phyloP scores from a whole-genome alignment of 2,329 filamentous ascomycete species.

The Pestalotiopsis sp. region DNA sequence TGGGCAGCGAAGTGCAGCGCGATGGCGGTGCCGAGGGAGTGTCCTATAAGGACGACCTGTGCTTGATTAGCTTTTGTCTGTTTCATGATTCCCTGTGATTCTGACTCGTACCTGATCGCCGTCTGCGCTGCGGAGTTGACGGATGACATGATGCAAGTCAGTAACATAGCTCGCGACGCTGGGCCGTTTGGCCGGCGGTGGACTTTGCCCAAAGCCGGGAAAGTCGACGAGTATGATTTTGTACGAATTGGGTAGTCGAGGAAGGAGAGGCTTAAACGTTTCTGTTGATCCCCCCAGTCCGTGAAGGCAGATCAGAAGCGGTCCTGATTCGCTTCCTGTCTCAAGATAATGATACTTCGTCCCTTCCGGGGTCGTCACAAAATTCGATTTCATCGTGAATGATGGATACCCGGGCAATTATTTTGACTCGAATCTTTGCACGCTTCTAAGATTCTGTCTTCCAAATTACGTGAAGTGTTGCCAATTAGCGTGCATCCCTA shows the following conservation, averaged over 20 bases:
- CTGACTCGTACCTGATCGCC: neutral
- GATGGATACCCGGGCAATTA: too few species aligned
- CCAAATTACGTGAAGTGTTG: too few species aligned
- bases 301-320: constrained; percentile 27
- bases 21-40: constrained; percentile 36
- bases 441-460: too few species aligned
- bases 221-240: constrained; percentile 26
- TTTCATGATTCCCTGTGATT: neutral
- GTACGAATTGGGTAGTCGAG: constrained; percentile 16
- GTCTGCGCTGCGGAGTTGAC: constrained; percentile 13
- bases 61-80: neutral
- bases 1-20: constrained; percentile 35
- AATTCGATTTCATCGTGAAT: constrained; percentile 8
- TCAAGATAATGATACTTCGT: constrained; percentile 28
- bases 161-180: constrained; percentile 26
- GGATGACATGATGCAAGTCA: constrained; percentile 26
- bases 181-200: constrained; percentile 12
- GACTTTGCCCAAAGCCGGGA: constrained; percentile 28
- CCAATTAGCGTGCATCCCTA: neutral
- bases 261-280: constrained; percentile 22
- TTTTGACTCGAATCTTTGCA: neutral
- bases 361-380: constrained; percentile 18
- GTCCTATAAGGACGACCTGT: constrained; percentile 29
- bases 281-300: constrained; percentile 27
- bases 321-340: constrained; percentile 21